Evolutionary conservation across 108 stramenopile genomes (phyloP), one percentile per base, ranked within the genome.

Genomic region (Pseudonitzschia multiseries): DNA sequence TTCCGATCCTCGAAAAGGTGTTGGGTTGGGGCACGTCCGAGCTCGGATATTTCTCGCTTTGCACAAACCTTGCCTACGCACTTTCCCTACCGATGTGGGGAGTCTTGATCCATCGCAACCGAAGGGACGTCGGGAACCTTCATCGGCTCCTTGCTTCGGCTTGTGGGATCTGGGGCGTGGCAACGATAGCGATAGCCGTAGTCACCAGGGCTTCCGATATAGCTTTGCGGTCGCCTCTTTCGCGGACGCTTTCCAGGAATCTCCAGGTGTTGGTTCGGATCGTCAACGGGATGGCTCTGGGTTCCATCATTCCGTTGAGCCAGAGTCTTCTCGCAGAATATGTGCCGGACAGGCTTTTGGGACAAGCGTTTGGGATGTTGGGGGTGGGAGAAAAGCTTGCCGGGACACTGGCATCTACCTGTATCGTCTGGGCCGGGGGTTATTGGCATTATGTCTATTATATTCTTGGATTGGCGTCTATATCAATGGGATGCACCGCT

Each of bases 1-100:
- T 86, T 28, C 85, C 85, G 0, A 63, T 86, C 57, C 60, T 86
- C 1, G 79, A 81, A 70, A 68, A 73, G 48, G 59, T 62, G 0
- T 70, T 86, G 15, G 57, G 60, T 60, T 40, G 79, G 46, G 44
- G 75, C 61, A 82, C 80, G 17, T 60, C 71, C 24, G 74, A 76
- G n/a, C 70, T 86, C 33, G 85, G 82, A 1, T 81, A 83, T 57
- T 83, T 86, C 69, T 83, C 82, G 1, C 63, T 83, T 14, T 78
- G 78, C 51, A 73, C 82, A 40, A 86, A 86, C 70, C 68, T 81
- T 20, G 74, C 80, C 8, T 86, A 86, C 51, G 78, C 85, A 0
- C 33, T 86, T 31, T 48, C 65, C 21, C 59, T 86, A n/a, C 85
- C 85, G 28, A 28, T 86, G 13, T 86, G 85, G 82, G 85, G 79